Conservation (phyloP, 768 basidiomycete genomes). For the Dioszegia hungarica region DNA sequence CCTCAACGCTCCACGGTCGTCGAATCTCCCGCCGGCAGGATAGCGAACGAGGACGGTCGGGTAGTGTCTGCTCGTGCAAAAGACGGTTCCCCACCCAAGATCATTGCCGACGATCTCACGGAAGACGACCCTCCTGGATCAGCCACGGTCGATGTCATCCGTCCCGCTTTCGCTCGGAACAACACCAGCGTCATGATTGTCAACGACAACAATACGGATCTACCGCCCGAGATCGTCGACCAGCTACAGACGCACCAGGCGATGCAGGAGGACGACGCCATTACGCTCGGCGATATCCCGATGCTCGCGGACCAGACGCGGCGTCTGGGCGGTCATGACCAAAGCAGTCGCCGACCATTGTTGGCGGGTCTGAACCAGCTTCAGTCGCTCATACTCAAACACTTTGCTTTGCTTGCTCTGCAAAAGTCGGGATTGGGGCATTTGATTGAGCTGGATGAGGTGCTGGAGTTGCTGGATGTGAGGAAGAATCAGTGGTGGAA, state of each 20-base stretch:
- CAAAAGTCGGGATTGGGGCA: conserved; percentile 68
- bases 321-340: conserved; percentile 55
- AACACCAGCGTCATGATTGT: conserved; percentile 86
- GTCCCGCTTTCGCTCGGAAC: conserved; percentile 68
- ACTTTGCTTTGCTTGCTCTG: conserved; percentile 77
- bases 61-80: conserved; percentile 31
- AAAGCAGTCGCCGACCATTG: conserved; percentile 57
- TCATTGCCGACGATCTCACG: not conserved
- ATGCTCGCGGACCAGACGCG: conserved; percentile 77
- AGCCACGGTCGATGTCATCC: conserved; percentile 52
- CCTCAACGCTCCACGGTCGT: conserved; percentile 93
- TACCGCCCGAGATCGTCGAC: conserved; percentile 48
- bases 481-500: conserved; percentile 96
- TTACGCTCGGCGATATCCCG: conserved; percentile 91
- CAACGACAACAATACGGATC: conserved; percentile 58
- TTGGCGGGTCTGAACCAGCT: conserved; percentile 77
- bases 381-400: conserved; percentile 85
- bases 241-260: conserved; percentile 15
- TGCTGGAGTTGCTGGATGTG: conserved; percentile 82
- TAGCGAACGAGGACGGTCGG: conserved; percentile 61
- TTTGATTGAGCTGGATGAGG: conserved; percentile 74
- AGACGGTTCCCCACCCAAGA: not conserved
- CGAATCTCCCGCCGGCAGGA: conserved; percentile 85
- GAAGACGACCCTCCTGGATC: conserved; percentile 17
- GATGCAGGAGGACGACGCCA: conserved; percentile 63